Evolutionary conservation across 306 rosid genomes (phyloP).

Genomic region (Castanopsis chinensis): DNA sequence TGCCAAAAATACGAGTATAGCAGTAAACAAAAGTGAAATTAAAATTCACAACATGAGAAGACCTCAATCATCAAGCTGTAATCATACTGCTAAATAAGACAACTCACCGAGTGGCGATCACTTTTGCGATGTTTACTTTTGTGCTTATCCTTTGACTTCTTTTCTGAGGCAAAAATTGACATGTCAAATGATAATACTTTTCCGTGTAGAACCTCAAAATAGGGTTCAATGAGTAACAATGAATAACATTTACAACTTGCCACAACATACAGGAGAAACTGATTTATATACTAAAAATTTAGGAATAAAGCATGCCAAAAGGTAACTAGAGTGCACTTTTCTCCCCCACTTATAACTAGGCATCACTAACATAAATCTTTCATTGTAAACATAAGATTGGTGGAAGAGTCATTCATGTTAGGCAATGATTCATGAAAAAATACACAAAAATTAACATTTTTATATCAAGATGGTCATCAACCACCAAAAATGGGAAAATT

Average conservation of each 20-base stretch:
- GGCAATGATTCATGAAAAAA: not conserved
- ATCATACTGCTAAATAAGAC: conserved; percentile 12
- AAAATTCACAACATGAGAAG: not conserved
- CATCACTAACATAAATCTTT: not conserved
- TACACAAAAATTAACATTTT: not conserved
- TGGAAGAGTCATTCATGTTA: not conserved
- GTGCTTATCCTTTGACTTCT: conserved; percentile 68
- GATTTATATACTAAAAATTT: not conserved
- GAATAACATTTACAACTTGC: not conserved
- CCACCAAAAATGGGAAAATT: not conserved
- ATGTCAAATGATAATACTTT: conserved; percentile 8
- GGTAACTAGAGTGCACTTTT: not conserved
- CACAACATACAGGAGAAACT: not conserved
- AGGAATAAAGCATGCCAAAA: not conserved
- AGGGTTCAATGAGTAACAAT: conserved; percentile 5
- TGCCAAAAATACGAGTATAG: not conserved
- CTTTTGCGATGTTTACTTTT: conserved; percentile 51
- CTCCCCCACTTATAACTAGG: not conserved
- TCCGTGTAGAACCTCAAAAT: conserved; percentile 16
- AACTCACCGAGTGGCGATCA: conserved; percentile 50
- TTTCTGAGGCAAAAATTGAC: conserved; percentile 46
- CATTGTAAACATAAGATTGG: not conserved
- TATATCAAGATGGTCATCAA: not conserved
- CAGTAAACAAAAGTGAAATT: not conserved
- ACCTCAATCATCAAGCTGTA: not conserved